Base-by-base conservation (phyloP, 805 yeast genomes). In the Cyberlindnera sargentensis region DNA sequence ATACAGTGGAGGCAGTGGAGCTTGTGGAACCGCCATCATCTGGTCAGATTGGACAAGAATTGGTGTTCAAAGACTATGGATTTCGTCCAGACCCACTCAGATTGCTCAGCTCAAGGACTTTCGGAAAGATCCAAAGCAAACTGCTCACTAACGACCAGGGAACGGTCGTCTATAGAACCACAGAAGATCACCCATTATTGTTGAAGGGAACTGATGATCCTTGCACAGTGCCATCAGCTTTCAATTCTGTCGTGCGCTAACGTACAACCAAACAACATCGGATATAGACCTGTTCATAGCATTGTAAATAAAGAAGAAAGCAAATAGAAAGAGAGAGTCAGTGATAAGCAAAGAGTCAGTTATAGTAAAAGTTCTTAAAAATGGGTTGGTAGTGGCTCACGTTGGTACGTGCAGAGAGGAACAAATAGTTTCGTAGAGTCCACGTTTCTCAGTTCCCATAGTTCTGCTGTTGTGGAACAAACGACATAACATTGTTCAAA, bases 11-110 rank as follows among this genome's bases (percentile, higher is more conserved):
- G 20, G 48, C 48, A 26, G 78, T 78, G 4, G 79, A 72, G 37
- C 58, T 76, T 5, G 71, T 79, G 0, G 44, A 41, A 3, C 78
- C 82, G 1, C 80, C 84, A 4, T 6, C 1, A 1, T 46, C 46
- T 6, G 56, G 68, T 3, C 35, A 43, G 0, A 37, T 68, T 8
- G 83, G 83, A 0, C 68, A 67, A 1, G 42, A 48, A 7, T 52
- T 77, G 34, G 47, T 46, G 11, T 77, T 76, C 49, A 61, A 62
- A 23, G 60, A 60, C 1, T 55, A 50, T 34, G 44, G 44, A 11
- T 38, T 11, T 2, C 41, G 41, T 8, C 43, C 43, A 11, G 44
- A 44, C 10, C 39, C 39, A 28, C 40, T 27, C 8, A 26, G 32
- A 3, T 40, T 47, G 34, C 23, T 48, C 8, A 48, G 43, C 35